phyloP scores from a whole-genome alignment of 176 grass and related monocot genomes.

The Musa itinerans region DNA sequence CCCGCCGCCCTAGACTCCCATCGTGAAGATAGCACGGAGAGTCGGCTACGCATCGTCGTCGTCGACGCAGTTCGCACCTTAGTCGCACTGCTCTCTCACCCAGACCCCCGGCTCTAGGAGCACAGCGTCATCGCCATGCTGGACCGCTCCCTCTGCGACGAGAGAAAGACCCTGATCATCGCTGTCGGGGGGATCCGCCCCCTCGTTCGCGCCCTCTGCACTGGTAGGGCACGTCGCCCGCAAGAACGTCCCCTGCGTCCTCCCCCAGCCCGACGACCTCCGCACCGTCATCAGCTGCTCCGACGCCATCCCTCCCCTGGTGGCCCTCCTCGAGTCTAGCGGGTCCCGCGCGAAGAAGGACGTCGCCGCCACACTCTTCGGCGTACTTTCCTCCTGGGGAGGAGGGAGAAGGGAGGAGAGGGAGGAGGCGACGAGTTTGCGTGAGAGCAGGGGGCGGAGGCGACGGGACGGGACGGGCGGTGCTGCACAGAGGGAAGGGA shows the following conservation, averaged over 20 bases:
- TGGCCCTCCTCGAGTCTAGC: neutral
- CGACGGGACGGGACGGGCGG: too few species aligned
- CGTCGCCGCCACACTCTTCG: neutral
- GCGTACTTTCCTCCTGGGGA: neutral
- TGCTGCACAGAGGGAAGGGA: too few species aligned
- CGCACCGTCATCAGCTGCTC: neutral
- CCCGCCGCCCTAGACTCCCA: neutral
- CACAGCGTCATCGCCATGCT: neutral
- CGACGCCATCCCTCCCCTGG: neutral
- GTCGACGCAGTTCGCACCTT: neutral
- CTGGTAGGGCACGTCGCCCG: neutral
- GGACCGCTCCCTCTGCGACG: slow-evolving; percentile 1
- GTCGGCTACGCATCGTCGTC: neutral
- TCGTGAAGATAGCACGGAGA: neutral
- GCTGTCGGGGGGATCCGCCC: neutral
- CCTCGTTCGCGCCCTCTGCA: neutral
- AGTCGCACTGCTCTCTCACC: neutral
- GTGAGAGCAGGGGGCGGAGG: too few species aligned
- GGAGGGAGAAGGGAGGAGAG: too few species aligned
- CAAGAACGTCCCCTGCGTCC: neutral
- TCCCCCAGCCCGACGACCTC: neutral
- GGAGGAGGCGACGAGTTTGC: too few species aligned
- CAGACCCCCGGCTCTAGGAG: slow-evolving; percentile 1
- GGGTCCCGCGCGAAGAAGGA: neutral
- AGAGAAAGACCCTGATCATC: neutral